phyloP scores from a whole-genome alignment of 2,329 filamentous ascomycete genomes.

The Apiospora malaysiana region DNA sequence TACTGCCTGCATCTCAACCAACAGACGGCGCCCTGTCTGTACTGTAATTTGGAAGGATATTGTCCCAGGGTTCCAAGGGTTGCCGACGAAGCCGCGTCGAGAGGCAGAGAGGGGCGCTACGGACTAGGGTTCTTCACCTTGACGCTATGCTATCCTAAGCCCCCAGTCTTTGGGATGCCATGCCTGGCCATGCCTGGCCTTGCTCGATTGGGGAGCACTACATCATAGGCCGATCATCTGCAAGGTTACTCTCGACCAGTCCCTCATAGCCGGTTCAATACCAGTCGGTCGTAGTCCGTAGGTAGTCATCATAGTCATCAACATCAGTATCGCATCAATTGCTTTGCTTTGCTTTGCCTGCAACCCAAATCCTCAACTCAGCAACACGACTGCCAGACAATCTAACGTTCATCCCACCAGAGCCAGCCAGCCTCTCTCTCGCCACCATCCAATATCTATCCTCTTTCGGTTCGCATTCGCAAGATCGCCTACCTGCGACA shows the following conservation, averaged over 20 bases:
- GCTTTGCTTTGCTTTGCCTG: neutral
- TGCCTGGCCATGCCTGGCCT: neutral
- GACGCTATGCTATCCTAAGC: constrained; percentile 1
- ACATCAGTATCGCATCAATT: constrained; percentile 20
- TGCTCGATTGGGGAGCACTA: constrained; percentile 24
- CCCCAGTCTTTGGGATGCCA: constrained; percentile 10
- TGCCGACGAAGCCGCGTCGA: constrained; percentile 19
- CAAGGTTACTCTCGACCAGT: constrained; percentile 16
- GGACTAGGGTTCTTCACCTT: constrained; percentile 11
- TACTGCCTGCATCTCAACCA: neutral
- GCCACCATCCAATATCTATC: neutral
- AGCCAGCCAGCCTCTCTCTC: neutral
- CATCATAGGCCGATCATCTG: constrained; percentile 38
- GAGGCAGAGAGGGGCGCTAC: constrained; percentile 17
- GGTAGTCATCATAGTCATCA: neutral
- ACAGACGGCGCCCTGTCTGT: neutral
- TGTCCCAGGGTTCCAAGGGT: constrained; percentile 12
- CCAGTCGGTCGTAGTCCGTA: too few species aligned
- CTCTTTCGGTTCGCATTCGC: neutral
- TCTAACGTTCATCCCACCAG: constrained; percentile 5
- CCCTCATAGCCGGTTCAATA: constrained; percentile 10
- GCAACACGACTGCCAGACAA: neutral
- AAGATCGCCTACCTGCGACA: neutral
- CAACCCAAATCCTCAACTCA: constrained; percentile 9
- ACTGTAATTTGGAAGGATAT: constrained; percentile 9